Evolutionary conservation across 805 yeast species (phyloP), one percentile per base, ranked within the genome.

Genomic region (Wickerhamomyces rabaulensis): DNA sequence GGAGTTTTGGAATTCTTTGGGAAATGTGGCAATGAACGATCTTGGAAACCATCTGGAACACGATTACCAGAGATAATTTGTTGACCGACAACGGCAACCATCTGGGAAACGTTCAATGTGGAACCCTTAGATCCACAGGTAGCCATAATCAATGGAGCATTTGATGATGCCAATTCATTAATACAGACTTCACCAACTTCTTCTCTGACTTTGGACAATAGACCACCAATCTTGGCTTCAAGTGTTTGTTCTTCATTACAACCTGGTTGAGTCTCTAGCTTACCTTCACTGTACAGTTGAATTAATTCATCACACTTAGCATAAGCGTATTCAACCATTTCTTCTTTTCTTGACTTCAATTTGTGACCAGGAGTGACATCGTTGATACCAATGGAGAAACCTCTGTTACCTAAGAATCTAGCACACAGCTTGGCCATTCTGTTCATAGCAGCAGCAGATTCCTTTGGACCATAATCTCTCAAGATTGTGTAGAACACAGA

Each of bases 41-140:
- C 98, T 68, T 94, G 98, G 77, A 94, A 94, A n/a, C 99, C 99
- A 75, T 94, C 96, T 21, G 99, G 98, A 51, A 94, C 99, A 78
- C 99, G 95, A 64, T 89, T 87, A 68, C 99, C 99, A 4, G 96
- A 84, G 57, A 94, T 94, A 73, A 94, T 94, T 69, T 94, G 99
- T 71, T 94, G 99, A 46, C 99, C 99, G 25, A 94, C 99, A 64
- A 92, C 97, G 0, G 99, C 99, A 76, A 94, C 98, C 99, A 94
- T 94, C 73, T 94, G 99, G 13, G 99, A 94, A 26, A 94, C 99
- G 67, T 94, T 94, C 52, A 95, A 78, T 0, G 97, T 90, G 36
- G 98, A 94, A 68, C 99, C 99, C 67, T 94, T 94, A 38, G 98
- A 92, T 57, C 99, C 99, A 77, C 98, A 94, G 2, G 96, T 88